phyloP scores from a whole-genome alignment of 1,284 basidiomycete species.

The Afroboletus lepidellus region DNA sequence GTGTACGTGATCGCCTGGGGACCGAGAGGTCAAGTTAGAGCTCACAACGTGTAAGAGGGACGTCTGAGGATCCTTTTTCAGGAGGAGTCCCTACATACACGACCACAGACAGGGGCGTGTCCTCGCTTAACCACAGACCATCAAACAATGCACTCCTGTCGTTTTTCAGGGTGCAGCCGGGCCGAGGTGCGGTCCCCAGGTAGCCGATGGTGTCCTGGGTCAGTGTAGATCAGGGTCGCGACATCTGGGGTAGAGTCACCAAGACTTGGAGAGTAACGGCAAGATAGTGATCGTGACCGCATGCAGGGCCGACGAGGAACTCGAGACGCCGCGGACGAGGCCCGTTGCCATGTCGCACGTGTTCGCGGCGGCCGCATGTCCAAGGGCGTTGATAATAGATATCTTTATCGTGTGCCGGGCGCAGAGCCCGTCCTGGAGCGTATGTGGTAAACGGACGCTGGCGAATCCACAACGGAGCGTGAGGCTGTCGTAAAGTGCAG shows the following conservation, averaged over 20 bases:
- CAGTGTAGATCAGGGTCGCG: too few species aligned
- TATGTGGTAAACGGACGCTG: not conserved
- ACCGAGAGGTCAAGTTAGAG: not conserved
- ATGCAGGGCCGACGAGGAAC: not conserved
- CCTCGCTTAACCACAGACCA: not conserved
- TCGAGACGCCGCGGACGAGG: constrained; percentile 20
- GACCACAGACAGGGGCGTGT: not conserved
- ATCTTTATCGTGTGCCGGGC: constrained; percentile 1
- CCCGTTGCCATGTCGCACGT: constrained; percentile 3
- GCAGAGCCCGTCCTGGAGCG: not conserved
- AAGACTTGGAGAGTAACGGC: constrained; percentile 1
- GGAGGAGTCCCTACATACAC: too few species aligned
- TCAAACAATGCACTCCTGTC: not conserved
- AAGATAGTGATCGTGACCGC: not conserved
- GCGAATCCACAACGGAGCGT: constrained; percentile 11
- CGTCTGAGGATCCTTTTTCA: constrained; percentile 10
- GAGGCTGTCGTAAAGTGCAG: not conserved
- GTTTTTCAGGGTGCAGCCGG: not conserved
- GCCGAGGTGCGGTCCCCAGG: not conserved
- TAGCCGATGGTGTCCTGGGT: too few species aligned
- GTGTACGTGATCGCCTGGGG: constrained; percentile 4
- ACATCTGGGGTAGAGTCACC: constrained; percentile 3
- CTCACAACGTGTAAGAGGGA: constrained; percentile 18
- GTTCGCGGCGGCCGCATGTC: constrained; percentile 20
- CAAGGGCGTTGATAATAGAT: not conserved